A percentile compares a stretch with the other conserved stretches of the same genome.
Conservation (phyloP, 495 filamentous ascomycete genomes). For the Talaromyces proteolyticus region DNA sequence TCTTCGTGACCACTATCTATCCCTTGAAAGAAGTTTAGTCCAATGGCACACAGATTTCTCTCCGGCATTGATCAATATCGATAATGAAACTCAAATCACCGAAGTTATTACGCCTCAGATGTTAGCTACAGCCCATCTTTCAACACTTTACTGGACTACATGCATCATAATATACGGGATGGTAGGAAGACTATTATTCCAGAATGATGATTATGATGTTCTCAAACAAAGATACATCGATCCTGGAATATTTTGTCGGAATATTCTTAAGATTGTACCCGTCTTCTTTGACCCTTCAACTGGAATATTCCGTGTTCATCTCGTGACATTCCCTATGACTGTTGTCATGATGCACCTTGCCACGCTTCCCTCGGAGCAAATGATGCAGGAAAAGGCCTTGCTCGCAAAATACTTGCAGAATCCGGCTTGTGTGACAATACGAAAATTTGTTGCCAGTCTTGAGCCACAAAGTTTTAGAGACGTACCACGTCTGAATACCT, state of each 20-base stretch:
- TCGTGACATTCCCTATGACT: neutral
- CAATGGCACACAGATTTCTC: neutral
- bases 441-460: neutral
- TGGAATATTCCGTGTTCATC: neutral
- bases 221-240: neutral
- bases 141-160: neutral
- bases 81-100: neutral
- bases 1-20: neutral
- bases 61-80: neutral
- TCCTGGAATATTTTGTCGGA: neutral
- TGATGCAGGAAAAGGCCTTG: neutral
- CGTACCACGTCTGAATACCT: no score
- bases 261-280: neutral
- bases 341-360: neutral
- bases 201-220: neutral
- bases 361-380: neutral
- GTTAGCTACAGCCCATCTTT: neutral
- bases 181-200: neutral
- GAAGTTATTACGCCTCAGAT: neutral
- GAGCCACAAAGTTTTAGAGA: neutral
- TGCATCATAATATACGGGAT: neutral
- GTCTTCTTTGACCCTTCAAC: neutral
- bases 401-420: neutral
- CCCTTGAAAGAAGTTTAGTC: neutral
- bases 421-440: neutral